Conservation (phyloP, 1,139 yeast genomes). For the Nakaseomyces uthaithaninus region DNA sequence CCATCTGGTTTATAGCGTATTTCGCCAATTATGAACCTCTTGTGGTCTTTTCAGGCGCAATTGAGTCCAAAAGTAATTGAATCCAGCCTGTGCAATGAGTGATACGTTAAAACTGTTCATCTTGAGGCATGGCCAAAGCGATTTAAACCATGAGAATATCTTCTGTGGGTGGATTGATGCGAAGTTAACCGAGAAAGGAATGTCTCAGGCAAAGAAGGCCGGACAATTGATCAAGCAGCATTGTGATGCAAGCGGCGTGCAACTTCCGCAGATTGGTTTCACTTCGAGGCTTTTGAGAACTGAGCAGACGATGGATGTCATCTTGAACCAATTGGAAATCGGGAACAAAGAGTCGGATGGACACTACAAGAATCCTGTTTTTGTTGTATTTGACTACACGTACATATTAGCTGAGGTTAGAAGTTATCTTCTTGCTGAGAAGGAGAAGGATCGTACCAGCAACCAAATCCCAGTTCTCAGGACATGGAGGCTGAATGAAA, state of each 20-base stretch:
- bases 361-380: constrained; percentile 1
- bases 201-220: constrained; percentile 52
- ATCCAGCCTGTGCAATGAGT: not conserved
- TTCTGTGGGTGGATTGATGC: constrained; percentile 87
- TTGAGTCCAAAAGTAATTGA: too few species aligned
- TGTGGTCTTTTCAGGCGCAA: too few species aligned
- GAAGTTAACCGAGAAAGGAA: constrained; percentile 52
- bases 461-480: constrained; percentile 24
- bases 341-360: constrained; percentile 17
- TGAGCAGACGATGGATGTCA: constrained; percentile 56
- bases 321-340: constrained; percentile 27
- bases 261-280: constrained; percentile 46
- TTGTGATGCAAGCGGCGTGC: constrained; percentile 20
- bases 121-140: constrained; percentile 64
- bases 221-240: constrained; percentile 42
- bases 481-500: constrained; percentile 67
- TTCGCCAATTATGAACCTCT: too few species aligned
- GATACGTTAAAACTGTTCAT: constrained; percentile 23
- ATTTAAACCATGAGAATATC: constrained; percentile 59
- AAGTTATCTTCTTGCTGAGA: not conserved
- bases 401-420: constrained; percentile 4
- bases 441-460: not conserved
- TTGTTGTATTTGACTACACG: constrained; percentile 8
- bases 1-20: too few species aligned
- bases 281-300: constrained; percentile 62